phyloP scores from a whole-genome alignment of 805 yeast genomes.

The Torulaspora maleeae region DNA sequence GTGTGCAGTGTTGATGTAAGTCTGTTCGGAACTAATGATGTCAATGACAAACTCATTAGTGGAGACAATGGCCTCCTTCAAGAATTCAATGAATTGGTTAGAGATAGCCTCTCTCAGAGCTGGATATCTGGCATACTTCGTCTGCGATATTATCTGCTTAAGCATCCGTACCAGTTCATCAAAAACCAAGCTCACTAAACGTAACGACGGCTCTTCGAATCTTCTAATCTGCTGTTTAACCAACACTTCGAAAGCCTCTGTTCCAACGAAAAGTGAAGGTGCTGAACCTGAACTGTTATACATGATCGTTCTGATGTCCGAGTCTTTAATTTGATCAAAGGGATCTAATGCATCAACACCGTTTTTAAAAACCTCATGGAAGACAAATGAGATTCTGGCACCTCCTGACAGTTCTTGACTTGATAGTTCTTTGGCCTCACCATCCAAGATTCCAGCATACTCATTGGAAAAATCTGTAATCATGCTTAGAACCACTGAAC shows the following conservation, averaged over 20 bases:
- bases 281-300: constrained; percentile 96
- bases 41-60: constrained; percentile 82
- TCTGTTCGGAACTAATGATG: constrained; percentile 79
- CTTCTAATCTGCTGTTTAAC: constrained; percentile 91
- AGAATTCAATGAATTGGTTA: constrained; percentile 69
- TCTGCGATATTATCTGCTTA: constrained; percentile 74
- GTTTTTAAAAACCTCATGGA: constrained; percentile 91
- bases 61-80: constrained; percentile 76
- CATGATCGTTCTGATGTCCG: constrained; percentile 93
- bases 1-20: constrained; percentile 95
- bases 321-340: constrained; percentile 91
- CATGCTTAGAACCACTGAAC: constrained; percentile 81
- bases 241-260: constrained; percentile 92
- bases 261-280: constrained; percentile 93
- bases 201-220: constrained; percentile 87
- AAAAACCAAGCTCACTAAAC: constrained; percentile 85
- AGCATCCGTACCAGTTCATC: constrained; percentile 92
- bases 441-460: constrained; percentile 84
- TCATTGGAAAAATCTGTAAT: constrained; percentile 91
- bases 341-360: constrained; percentile 92
- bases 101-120: constrained; percentile 82
- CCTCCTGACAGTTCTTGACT: constrained; percentile 94
- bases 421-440: constrained; percentile 85
- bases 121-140: constrained; percentile 86
- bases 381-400: constrained; percentile 94